Evolutionary conservation across 257 asterid genomes (phyloP).

Genomic region (Euphrasia confusa): DNA sequence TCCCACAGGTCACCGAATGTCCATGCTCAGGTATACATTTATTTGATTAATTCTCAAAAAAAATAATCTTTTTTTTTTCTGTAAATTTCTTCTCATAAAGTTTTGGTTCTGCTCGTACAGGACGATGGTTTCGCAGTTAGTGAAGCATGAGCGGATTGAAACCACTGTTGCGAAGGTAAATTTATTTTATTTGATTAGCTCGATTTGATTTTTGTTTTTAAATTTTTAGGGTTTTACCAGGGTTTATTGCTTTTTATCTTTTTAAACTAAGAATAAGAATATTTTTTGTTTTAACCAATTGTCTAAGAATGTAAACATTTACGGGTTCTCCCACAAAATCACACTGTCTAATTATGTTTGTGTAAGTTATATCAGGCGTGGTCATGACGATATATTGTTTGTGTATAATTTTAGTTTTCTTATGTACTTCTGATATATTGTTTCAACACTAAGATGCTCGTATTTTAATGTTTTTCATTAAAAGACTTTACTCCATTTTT

Average conservation of each 20-base stretch:
- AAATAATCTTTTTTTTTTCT: not conserved
- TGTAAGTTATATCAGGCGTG: not conserved
- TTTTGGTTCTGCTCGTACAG: conserved; percentile 29
- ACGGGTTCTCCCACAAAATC: too few species aligned
- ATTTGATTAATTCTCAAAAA: not conserved
- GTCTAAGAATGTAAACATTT: too few species aligned
- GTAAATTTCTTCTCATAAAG: not conserved
- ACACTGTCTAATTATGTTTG: too few species aligned
- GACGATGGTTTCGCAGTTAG: conserved; percentile 94
- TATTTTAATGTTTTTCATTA: not conserved
- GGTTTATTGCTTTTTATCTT: not conserved
- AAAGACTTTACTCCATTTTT: not conserved
- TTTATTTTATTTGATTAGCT: not conserved
- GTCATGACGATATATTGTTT: too few species aligned
- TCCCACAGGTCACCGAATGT: conserved; percentile 75
- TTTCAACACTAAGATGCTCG: not conserved
- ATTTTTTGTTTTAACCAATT: too few species aligned
- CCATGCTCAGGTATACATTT: conserved; percentile 70
- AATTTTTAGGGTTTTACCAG: conserved; percentile 23
- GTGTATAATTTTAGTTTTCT: not conserved
- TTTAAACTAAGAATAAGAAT: too few species aligned
- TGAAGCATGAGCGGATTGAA: conserved; percentile 91
- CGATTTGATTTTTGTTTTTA: not conserved
- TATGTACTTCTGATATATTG: not conserved
- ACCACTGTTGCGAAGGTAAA: conserved; percentile 85